Evolutionary conservation across 2,329 filamentous ascomycete genomes (phyloP).

Genomic region (Samsoniella hepiali): DNA sequence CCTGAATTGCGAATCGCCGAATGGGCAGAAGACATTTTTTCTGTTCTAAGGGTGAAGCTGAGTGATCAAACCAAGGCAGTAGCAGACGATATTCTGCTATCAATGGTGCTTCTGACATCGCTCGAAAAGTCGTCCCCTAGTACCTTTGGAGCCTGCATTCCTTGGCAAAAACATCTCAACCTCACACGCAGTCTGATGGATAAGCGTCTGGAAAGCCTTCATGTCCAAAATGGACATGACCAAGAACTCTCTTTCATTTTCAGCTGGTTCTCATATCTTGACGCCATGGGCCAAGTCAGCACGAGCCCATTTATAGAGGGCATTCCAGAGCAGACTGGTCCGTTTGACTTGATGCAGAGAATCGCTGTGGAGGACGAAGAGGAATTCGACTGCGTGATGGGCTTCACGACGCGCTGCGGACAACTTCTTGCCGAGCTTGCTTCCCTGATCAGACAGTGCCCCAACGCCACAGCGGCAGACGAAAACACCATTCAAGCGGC

Average conservation of each 20-base stretch:
- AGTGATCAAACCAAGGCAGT: constrained; percentile 59
- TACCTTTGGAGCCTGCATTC: constrained; percentile 74
- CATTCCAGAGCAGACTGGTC: neutral
- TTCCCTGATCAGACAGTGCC: neutral
- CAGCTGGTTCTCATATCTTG: constrained; percentile 81
- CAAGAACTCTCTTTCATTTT: constrained; percentile 70
- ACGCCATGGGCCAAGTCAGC: constrained; percentile 70
- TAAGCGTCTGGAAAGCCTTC: constrained; percentile 47
- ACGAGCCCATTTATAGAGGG: constrained; percentile 43
- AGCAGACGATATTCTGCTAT: constrained; percentile 71
- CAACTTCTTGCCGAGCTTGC: constrained; percentile 60
- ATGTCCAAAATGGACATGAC: constrained; percentile 44
- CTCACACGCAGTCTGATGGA: constrained; percentile 74
- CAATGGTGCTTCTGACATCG: constrained; percentile 80
- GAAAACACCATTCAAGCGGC: constrained; percentile 42
- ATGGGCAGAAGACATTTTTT: constrained; percentile 78
- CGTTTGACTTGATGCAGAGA: constrained; percentile 3
- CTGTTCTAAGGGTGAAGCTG: constrained; percentile 65
- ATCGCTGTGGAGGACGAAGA: constrained; percentile 33
- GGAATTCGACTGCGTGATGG: constrained; percentile 77
- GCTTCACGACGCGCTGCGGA: constrained; percentile 60
- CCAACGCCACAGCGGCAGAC: neutral
- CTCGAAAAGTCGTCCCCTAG: constrained; percentile 80
- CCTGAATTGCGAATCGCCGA: constrained; percentile 73
- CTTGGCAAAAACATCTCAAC: constrained; percentile 76